Percentiles rank a stretch among this genome's conserved stretches.
Conservation (phyloP, 2,329 filamentous ascomycete genomes). For the Exophiala xenobiotica region DNA sequence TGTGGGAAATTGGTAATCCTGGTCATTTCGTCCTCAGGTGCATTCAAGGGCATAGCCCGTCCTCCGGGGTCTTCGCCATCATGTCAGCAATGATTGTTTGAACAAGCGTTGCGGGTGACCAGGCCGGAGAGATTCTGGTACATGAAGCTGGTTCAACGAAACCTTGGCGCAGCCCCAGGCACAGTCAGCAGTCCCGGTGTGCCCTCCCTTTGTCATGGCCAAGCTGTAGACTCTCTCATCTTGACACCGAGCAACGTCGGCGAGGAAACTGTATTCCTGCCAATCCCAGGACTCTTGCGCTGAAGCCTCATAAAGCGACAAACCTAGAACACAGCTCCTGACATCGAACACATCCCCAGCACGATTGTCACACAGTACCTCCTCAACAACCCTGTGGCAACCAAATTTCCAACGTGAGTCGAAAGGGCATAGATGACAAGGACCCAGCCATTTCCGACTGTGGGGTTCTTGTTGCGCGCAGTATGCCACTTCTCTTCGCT, state of each 20-base stretch:
- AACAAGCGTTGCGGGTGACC: neutral
- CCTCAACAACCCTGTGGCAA: neutral
- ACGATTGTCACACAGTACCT: neutral
- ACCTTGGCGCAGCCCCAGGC: slow-evolving; percentile 8
- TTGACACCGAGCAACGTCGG: neutral
- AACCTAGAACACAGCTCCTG: neutral
- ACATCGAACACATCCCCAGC: neutral
- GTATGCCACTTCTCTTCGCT: neutral
- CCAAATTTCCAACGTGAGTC: neutral
- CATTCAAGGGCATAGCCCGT: no score
- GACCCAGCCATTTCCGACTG: neutral
- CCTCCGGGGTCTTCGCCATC: no score
- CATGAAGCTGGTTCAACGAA: slow-evolving; percentile 3
- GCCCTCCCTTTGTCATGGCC: neutral
- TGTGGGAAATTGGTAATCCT: no score
- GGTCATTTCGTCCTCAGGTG: no score
- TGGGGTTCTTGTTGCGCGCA: neutral
- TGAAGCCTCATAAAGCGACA: neutral
- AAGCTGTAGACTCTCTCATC: neutral
- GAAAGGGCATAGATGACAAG: neutral
- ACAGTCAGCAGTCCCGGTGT: neutral
- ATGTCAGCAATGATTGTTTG: no score
- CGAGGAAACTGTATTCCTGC: neutral
- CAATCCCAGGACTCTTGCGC: neutral
- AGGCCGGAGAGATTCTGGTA: slow-evolving; percentile 4